phyloP scores from a whole-genome alignment of 345 rosid species.

The Ceriops zippeliana region DNA sequence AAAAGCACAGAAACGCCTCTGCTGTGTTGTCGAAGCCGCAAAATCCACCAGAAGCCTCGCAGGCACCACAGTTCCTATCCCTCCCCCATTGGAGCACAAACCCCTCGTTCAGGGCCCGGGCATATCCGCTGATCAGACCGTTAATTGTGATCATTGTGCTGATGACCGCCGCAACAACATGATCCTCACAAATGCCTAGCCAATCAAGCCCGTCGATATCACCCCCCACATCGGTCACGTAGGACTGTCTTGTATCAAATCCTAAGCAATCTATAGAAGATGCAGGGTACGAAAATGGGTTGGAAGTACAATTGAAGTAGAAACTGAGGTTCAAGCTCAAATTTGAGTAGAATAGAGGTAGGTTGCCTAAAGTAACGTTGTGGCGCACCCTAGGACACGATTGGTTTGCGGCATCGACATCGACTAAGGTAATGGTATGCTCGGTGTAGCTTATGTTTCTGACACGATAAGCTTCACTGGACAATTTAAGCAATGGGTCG shows the following conservation, averaged over 20 bases:
- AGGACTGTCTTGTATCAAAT: neutral
- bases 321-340: constrained; percentile 22
- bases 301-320: constrained; percentile 27
- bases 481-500: constrained; percentile 5
- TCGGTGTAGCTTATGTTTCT: constrained; percentile 7
- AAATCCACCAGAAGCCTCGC: constrained; percentile 22
- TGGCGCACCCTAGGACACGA: constrained; percentile 20
- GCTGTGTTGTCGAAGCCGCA: constrained; percentile 1
- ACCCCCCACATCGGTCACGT: neutral
- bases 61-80: constrained; percentile 6
- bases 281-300: neutral
- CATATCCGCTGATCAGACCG: neutral
- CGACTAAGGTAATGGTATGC: constrained; percentile 11
- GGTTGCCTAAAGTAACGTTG: constrained; percentile 15
- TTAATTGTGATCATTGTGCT: neutral
- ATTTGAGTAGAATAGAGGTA: constrained; percentile 14
- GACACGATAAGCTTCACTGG: neutral
- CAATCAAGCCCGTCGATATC: neutral
- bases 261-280: constrained; percentile 4
- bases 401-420: neutral
- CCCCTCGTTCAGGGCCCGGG: constrained; percentile 11
- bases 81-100: constrained; percentile 23
- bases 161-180: constrained; percentile 21
- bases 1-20: constrained; percentile 2
- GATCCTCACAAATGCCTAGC: constrained; percentile 4